A percentile compares a stretch with the other conserved stretches of the same genome.
phyloP scores from a whole-genome alignment of 2,329 filamentous ascomycete genomes.

The Drechslerella dactyloides region DNA sequence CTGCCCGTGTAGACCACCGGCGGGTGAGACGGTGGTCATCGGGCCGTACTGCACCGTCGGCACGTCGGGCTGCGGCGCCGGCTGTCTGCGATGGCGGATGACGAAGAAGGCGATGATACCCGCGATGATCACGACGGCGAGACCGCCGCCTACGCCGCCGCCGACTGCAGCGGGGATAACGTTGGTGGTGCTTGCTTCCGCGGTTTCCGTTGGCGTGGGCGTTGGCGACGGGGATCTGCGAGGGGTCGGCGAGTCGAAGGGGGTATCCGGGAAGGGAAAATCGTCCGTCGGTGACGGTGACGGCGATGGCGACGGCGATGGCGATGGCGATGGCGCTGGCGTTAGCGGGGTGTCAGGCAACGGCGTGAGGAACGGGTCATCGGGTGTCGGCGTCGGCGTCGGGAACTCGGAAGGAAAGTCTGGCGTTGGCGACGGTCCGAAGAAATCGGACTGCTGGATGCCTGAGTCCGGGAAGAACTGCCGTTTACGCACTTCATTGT shows the following conservation, averaged over 20 bases:
- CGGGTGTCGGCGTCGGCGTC: no score
- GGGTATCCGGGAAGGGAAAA: no score
- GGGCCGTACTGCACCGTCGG: not conserved
- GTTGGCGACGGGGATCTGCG: slow-evolving; percentile 1
- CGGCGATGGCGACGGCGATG: no score
- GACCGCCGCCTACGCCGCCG: slow-evolving; percentile 11
- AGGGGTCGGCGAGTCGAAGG: not conserved
- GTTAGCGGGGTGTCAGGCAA: no score
- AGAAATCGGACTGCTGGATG: not conserved
- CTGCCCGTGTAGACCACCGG: slow-evolving; percentile 3
- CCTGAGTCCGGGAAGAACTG: no score
- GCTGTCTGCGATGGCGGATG: not conserved
- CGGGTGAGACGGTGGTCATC: not conserved
- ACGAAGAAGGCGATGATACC: not conserved
- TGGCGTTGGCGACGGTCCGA: slow-evolving; percentile 1
- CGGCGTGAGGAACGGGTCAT: no score
- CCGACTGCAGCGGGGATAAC: slow-evolving; percentile 10
- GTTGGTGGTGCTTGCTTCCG: not conserved
- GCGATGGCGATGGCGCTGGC: no score
- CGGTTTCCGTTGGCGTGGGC: not conserved
- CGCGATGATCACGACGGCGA: not conserved
- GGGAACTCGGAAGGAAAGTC: no score
- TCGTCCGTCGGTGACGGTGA: no score
- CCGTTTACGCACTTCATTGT: not conserved
- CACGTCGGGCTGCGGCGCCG: not conserved